Conservation (phyloP, 495 filamentous ascomycete species). For the Penicillium tannophilum region DNA sequence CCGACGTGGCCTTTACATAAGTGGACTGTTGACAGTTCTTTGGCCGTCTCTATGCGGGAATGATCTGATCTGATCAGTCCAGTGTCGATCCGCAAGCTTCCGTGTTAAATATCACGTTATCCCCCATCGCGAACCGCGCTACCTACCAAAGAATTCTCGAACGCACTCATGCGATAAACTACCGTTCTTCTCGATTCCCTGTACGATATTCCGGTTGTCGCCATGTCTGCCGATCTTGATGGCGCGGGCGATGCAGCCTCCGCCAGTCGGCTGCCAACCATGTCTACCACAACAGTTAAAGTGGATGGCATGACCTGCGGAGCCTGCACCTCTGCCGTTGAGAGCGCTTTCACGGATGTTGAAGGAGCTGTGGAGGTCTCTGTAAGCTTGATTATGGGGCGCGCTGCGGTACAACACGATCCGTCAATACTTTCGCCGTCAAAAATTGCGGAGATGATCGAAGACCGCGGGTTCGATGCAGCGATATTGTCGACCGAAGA, state of each 20-base stretch:
- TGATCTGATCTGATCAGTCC: conserved; percentile 28
- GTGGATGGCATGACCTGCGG: conserved; percentile 96
- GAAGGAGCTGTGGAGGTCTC: conserved; percentile 81
- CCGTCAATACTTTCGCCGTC: conserved; percentile 71
- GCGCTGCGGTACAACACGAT: conserved; percentile 89
- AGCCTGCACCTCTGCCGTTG: conserved; percentile 85
- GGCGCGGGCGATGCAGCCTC: conserved; percentile 22
- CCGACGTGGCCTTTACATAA: conserved; percentile 19
- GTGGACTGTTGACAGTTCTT: not conserved
- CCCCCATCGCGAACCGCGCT: conserved; percentile 12
- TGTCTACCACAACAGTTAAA: conserved; percentile 89
- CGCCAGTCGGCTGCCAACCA: conserved; percentile 32
- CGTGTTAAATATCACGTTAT: conserved; percentile 21
- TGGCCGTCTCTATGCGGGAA: conserved; percentile 14
- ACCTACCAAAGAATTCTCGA: not conserved
- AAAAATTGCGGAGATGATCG: conserved; percentile 79
- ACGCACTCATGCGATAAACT: conserved; percentile 36
- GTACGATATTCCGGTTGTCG: conserved; percentile 16
- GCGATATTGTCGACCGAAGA: conserved; percentile 81
- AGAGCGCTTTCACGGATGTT: conserved; percentile 78
- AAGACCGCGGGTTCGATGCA: conserved; percentile 94
- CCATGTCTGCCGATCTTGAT: conserved; percentile 25
- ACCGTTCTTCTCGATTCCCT: conserved; percentile 8
- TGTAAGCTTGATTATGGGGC: conserved; percentile 88
- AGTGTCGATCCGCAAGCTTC: conserved; percentile 29